Evolutionary conservation across 108 stramenopile species (phyloP).

Genomic region (Cyclotella distinguenda): DNA sequence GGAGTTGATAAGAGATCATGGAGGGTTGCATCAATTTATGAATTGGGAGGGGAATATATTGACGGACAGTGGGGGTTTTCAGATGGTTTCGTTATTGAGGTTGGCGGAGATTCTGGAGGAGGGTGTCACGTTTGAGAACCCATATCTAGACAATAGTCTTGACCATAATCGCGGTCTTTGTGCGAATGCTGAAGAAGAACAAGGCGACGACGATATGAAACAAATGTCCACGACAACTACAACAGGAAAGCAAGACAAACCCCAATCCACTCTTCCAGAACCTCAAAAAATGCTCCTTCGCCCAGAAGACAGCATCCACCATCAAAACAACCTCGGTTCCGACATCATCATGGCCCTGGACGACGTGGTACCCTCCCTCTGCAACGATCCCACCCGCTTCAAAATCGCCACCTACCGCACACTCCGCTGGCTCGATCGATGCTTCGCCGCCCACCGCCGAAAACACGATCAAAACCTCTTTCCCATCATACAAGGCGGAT

Average conservation of each 20-base stretch:
- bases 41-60: conserved; percentile 76
- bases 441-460: conserved; percentile 77
- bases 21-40: conserved; percentile 94
- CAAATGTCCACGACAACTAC: neutral
- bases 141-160: conserved; percentile 39
- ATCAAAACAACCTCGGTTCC: conserved; percentile 94
- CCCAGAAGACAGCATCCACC: conserved; percentile 93
- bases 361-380: conserved; percentile 89
- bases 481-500: conserved; percentile 97
- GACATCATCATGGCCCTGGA: conserved; percentile 98
- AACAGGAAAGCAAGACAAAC: neutral
- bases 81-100: conserved; percentile 95
- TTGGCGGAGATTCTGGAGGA: conserved; percentile 94
- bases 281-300: conserved; percentile 77
- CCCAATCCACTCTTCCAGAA: conserved; percentile 10
- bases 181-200: neutral
- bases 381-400: conserved; percentile 73
- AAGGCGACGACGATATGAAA: conserved; percentile 7
- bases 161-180: neutral
- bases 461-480: conserved; percentile 84
- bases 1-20: conserved; percentile 61
- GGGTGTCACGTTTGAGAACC: conserved; percentile 93
- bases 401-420: conserved; percentile 87
- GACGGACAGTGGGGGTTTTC: conserved; percentile 98
- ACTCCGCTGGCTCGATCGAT: conserved; percentile 96